Evolutionary conservation across 345 rosid genomes (phyloP), one percentile per base, ranked within the genome.

Genomic region (Populus ilicifolia): DNA sequence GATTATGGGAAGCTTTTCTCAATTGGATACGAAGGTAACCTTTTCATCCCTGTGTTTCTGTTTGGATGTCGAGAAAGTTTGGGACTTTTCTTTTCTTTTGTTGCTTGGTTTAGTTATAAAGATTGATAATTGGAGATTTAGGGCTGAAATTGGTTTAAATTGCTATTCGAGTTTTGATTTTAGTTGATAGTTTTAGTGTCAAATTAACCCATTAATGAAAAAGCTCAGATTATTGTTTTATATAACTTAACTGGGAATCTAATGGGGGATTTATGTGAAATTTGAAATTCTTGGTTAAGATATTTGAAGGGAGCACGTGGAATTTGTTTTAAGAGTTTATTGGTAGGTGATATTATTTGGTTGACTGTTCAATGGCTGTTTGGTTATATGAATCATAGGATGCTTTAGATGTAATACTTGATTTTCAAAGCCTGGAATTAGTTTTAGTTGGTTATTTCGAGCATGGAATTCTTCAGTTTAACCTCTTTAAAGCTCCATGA

Each of bases 1-100:
- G 86, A 23, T 68, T 80, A 30, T 84, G 86, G 86, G 86, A 84
- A 80, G 82, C 82, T 68, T 78, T 84, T 75, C 82, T 84, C 62
- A 84, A 84, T 64, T 84, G 86, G 86, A 84, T 80, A 20, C 80
- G 86, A 50, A 84, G 86, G 86, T 84, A 75, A 80, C 67, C 30
- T 10, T 38, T 59, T 16, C 35, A 61, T 62, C 48, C 39, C 39
- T 43, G 23, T 23, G 6, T 17, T 12, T 44, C 44, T 72, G 54
- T 72, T 62, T 72, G 75, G 73, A 70, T 78, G 72, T 29, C 30
- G 73, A 59, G 72, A 54, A 63, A 74, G 18, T 72, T 50, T 33
- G n/a, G 4, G 8, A 18, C 33, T 52, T 70, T 71, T 74, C n/a
- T 16, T 39, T 36, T n/a, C 20, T 41, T 29, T 1, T 18, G 33